phyloP scores from a whole-genome alignment of 805 yeast genomes.

The Nakazawaea anatomiae region DNA sequence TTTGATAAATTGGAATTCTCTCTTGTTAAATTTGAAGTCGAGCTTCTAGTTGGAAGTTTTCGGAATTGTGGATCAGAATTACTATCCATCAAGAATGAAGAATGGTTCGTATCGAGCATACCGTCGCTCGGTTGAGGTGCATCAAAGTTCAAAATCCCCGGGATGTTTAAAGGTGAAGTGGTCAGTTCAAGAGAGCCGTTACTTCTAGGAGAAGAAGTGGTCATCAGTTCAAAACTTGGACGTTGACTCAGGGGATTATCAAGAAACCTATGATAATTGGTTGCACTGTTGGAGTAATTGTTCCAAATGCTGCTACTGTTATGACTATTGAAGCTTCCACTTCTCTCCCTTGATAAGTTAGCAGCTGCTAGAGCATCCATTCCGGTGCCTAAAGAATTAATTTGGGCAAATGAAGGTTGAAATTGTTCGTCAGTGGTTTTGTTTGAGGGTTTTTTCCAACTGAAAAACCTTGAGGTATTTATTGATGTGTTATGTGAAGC shows the following conservation, averaged over 20 bases:
- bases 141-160: neutral
- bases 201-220: neutral
- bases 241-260: conserved; percentile 1
- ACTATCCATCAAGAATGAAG: neutral
- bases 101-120: no score
- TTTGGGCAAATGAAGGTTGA: conserved; percentile 1
- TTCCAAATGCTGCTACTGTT: conserved; percentile 28
- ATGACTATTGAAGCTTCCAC: conserved; percentile 21
- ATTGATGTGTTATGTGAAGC: neutral
- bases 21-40: conserved; percentile 2
- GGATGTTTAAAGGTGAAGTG: neutral
- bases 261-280: conserved; percentile 3
- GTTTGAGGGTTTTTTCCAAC: conserved; percentile 5
- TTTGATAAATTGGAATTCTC: conserved; percentile 1
- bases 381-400: neutral
- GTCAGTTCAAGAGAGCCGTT: neutral
- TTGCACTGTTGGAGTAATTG: conserved; percentile 11
- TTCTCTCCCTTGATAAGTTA: conserved; percentile 19
- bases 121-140: neutral
- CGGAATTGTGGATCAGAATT: neutral
- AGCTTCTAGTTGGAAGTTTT: conserved; percentile 5
- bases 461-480: conserved; percentile 11
- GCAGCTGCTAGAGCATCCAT: neutral
- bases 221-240: neutral
- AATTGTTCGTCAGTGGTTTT: conserved; percentile 1